Percentiles rank a stretch among this genome's conserved stretches.
These are phyloP conservation scores for Albugo laibachii DNA, from an alignment of 352 stramenopile species.

Conservation along the genomic window DNA sequence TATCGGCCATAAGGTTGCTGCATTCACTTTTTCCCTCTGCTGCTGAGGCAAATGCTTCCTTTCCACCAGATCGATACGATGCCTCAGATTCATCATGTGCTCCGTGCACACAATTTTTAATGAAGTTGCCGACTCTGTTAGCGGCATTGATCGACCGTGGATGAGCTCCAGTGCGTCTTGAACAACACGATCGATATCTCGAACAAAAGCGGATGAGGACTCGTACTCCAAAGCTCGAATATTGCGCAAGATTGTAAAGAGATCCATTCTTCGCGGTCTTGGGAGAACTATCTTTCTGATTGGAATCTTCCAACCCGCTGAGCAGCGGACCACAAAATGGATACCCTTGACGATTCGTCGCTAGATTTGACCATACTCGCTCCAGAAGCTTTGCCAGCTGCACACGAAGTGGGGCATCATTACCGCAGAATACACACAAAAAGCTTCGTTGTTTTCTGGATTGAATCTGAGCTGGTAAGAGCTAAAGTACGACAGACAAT, in stretches of 20 bases:
- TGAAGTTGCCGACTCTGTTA: conserved; percentile 48
- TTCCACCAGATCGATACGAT: conserved; percentile 37
- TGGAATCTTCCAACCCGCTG: conserved; percentile 23
- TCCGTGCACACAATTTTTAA: conserved; percentile 58
- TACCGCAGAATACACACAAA: conserved; percentile 44
- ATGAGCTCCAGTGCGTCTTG: conserved; percentile 41
- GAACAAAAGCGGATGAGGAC: conserved; percentile 28
- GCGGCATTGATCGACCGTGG: conserved; percentile 23
- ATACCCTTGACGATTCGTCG: conserved; percentile 69
- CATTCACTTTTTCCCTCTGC: conserved; percentile 22
- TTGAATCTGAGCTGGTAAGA: conserved; percentile 34
- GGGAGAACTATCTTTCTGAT: not conserved
- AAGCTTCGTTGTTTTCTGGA: conserved; percentile 50
- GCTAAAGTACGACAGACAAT: conserved; percentile 13
- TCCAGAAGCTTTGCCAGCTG: conserved; percentile 59
- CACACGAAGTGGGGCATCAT: conserved; percentile 31
- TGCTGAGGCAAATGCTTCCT: conserved; percentile 16
- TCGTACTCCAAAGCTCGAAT: conserved; percentile 56
- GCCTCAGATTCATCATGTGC: conserved; percentile 45
- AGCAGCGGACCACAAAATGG: conserved; percentile 61
- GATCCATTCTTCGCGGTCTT: conserved; percentile 14
- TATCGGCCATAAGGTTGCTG: conserved; percentile 13
- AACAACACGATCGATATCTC: conserved; percentile 45
- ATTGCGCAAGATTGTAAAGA: conserved; percentile 55
- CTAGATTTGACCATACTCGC: conserved; percentile 67